These are phyloP conservation scores for Xylaria sp. DNA, from an alignment of 2,329 filamentous ascomycete genomes.

Conservation along the genomic window DNA sequence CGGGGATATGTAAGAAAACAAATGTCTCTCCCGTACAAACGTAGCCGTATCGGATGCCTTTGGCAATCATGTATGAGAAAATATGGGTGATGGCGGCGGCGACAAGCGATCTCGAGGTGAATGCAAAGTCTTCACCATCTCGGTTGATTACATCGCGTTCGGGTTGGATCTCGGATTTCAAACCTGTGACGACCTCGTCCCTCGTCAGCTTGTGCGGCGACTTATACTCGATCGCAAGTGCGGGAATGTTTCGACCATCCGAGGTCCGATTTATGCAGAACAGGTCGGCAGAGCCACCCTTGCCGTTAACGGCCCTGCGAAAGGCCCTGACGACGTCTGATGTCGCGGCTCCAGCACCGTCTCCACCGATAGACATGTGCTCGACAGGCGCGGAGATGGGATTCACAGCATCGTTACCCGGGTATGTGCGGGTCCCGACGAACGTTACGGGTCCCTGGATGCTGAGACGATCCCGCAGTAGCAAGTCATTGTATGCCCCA, in stretches of 20 bases:
- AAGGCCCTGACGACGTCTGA: slow-evolving; percentile 9
- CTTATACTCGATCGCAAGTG: slow-evolving; percentile 43
- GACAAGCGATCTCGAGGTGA: slow-evolving; percentile 35
- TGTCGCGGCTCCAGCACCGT: slow-evolving; percentile 8
- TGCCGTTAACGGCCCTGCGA: slow-evolving; percentile 29
- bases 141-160: slow-evolving; percentile 39
- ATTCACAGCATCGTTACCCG: slow-evolving; percentile 28
- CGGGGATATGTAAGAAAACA: slow-evolving; percentile 41
- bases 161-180: slow-evolving; percentile 37
- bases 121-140: slow-evolving; percentile 35
- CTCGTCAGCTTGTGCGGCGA: slow-evolving; percentile 41
- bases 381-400: slow-evolving; percentile 31
- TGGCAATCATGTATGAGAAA: slow-evolving; percentile 45
- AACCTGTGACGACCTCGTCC: slow-evolving; percentile 38
- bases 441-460: slow-evolving; percentile 41
- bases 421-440: slow-evolving; percentile 42
- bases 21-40: slow-evolving; percentile 39
- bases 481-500: slow-evolving; percentile 30
- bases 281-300: slow-evolving; percentile 38
- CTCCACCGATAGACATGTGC: slow-evolving; percentile 23
- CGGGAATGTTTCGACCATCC: slow-evolving; percentile 29
- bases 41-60: slow-evolving; percentile 41
- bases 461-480: slow-evolving; percentile 35
- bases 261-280: slow-evolving; percentile 36
- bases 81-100: slow-evolving; percentile 44